These are phyloP conservation scores for Boletus pseudo-olivaceus DNA, from an alignment of 768 basidiomycete species.

Conservation along the genomic window DNA sequence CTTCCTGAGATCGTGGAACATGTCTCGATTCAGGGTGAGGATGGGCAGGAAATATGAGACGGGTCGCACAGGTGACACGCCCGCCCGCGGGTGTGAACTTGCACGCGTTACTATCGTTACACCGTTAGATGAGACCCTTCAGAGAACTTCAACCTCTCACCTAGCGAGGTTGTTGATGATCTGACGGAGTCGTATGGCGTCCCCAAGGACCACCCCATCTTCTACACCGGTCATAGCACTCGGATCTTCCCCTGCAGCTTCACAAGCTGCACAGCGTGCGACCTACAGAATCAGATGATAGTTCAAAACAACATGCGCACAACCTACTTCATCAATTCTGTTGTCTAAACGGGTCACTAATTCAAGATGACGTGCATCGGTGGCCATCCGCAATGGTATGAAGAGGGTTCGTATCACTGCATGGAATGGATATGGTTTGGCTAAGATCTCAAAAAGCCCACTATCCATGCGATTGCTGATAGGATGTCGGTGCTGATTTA, in stretches of 20 bases:
- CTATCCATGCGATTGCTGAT: constrained; percentile 81
- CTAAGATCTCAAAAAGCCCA: constrained; percentile 72
- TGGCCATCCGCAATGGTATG: constrained; percentile 63
- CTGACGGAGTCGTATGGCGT: constrained; percentile 78
- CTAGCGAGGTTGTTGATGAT: constrained; percentile 83
- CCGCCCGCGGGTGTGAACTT: constrained; percentile 77
- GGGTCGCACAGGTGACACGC: constrained; percentile 63
- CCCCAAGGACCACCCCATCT: constrained; percentile 74
- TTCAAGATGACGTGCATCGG: constrained; percentile 62
- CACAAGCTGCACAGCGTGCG: constrained; percentile 56
- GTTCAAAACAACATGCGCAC: background rate
- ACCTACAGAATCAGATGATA: constrained; percentile 36
- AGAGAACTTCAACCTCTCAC: constrained; percentile 25
- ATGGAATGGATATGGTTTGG: constrained; percentile 71
- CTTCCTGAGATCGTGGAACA: background rate
- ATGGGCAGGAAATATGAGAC: constrained; percentile 41
- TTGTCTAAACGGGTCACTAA: constrained; percentile 68
- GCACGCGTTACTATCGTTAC: constrained; percentile 58
- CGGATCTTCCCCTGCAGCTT: constrained; percentile 51
- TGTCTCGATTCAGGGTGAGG: constrained; percentile 11
- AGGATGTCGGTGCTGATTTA: constrained; percentile 1
- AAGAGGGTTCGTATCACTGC: constrained; percentile 73
- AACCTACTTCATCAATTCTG: constrained; percentile 54
- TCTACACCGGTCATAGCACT: constrained; percentile 28
- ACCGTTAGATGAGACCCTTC: background rate